Evolutionary conservation across 2,329 filamentous ascomycete genomes (phyloP), one percentile per base, ranked within the genome.

Genomic region (Geosmithia morbida): DNA sequence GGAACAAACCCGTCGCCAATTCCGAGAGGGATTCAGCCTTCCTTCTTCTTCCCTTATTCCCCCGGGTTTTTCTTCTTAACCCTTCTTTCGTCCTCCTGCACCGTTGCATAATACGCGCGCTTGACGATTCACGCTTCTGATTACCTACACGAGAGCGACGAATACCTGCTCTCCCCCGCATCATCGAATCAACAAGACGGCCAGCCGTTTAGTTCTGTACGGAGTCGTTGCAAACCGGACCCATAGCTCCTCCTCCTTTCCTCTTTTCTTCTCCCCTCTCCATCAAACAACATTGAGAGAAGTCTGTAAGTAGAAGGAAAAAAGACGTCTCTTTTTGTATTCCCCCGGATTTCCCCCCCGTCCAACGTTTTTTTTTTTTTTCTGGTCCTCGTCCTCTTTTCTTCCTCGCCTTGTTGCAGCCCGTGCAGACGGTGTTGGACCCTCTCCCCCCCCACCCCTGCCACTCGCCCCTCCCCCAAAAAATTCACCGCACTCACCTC

Each of bases 311-410:
- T 26, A 26, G 22, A 26, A 26, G 8, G 8, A 26, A 26, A 26
- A 26, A 26, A 26, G 22, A 26, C 22, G 22, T 26, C 8, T 26
- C 22, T 8, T 26, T 26, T 26, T 26, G 22, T 26, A 8, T 26
- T 41, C 17, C 39, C 39, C 39, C 17, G 14, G 16, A 41, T 18
- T 16, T 44, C n/a, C 43, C 20, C n/a, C 43, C n/a, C 19, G 11
- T 18, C 18, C 16, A 22, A 22, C 26, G 16, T 44, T 26, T 44
- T 44, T 26, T 30, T n/a, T 13, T n/a, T n/a, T n/a, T n/a, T n/a
- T n/a, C n/a, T n/a, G n/a, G n/a, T n/a, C 29, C 20, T 11, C 43
- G 11, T 29, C 43, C 43, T 45, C 43, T 48, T 41, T 39, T 47
- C 20, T 46, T 46, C 40, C 33, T 30, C 26, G n/a, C 17, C 41